phyloP scores from a whole-genome alignment of 345 rosid species.

The Murraya paniculata region DNA sequence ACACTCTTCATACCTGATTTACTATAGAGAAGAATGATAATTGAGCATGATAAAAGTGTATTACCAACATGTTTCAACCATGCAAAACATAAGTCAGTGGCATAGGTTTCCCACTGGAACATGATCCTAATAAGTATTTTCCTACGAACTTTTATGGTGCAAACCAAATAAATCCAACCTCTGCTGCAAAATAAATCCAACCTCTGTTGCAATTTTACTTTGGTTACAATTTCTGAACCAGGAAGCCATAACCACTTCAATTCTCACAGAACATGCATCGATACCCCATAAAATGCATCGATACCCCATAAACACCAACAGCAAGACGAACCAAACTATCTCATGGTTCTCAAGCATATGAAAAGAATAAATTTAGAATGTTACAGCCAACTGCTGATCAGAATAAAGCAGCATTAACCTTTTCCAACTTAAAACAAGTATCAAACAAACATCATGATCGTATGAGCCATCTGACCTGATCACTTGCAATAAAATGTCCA shows the following conservation, averaged over 20 bases:
- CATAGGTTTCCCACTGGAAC: neutral
- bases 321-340: neutral
- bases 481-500: neutral
- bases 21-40: neutral
- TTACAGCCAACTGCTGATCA: neutral
- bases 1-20: neutral
- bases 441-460: neutral
- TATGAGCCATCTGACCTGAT: neutral
- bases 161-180: neutral
- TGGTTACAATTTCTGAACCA: neutral
- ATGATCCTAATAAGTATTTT: conserved; percentile 3
- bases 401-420: neutral
- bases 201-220: neutral
- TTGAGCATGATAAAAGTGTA: conserved; percentile 4
- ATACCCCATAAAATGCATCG: neutral
- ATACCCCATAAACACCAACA: neutral
- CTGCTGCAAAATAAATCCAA: conserved; percentile 5
- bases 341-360: neutral
- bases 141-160: neutral
- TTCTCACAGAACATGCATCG: neutral
- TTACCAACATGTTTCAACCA: neutral
- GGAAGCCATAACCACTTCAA: neutral
- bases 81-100: neutral
- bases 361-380: neutral
- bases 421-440: neutral